Evolutionary conservation across 495 filamentous ascomycete species (phyloP).

Genomic region (Parathielavia appendiculata): DNA sequence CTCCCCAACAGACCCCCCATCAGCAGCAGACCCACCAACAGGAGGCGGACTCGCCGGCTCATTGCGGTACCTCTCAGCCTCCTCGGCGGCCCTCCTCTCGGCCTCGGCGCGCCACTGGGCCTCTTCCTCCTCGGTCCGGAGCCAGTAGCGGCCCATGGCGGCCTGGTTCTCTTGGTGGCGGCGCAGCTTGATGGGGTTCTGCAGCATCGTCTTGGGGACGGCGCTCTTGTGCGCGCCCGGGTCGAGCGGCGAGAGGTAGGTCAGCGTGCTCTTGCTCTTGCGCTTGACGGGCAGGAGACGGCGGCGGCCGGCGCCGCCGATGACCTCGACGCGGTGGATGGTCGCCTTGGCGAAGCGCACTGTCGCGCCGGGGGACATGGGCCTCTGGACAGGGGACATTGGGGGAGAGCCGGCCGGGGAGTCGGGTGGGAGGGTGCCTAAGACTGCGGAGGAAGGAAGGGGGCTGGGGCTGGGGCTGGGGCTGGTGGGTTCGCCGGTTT

Average conservation of each 20-base stretch:
- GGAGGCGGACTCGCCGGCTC: conserved; percentile 25
- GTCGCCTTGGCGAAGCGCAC: conserved; percentile 35
- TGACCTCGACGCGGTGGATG: conserved; percentile 31
- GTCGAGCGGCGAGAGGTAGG: conserved; percentile 33
- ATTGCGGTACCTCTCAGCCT: conserved; percentile 30
- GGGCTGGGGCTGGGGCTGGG: conserved; percentile 1
- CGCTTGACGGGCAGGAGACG: conserved; percentile 33
- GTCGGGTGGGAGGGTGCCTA: conserved; percentile 4
- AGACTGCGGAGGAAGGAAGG: neutral
- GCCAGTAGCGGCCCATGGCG: conserved; percentile 35
- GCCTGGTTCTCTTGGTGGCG: conserved; percentile 34
- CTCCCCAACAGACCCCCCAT: neutral
- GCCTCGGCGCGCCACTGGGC: conserved; percentile 28
- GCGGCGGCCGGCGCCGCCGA: conserved; percentile 23
- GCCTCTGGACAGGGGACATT: conserved; percentile 17
- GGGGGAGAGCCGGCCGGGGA: conserved; percentile 15
- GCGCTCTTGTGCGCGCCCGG: conserved; percentile 21
- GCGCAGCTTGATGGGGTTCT: conserved; percentile 30
- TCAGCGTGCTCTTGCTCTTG: conserved; percentile 33
- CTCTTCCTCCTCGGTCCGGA: conserved; percentile 34
- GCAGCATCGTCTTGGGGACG: conserved; percentile 20
- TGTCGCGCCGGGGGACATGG: conserved; percentile 25
- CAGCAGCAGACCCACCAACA: neutral
- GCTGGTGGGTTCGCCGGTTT: conserved; percentile 14
- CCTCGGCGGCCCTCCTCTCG: conserved; percentile 26